phyloP scores from a whole-genome alignment of 768 basidiomycete species.

The Pisolithus sp. region DNA sequence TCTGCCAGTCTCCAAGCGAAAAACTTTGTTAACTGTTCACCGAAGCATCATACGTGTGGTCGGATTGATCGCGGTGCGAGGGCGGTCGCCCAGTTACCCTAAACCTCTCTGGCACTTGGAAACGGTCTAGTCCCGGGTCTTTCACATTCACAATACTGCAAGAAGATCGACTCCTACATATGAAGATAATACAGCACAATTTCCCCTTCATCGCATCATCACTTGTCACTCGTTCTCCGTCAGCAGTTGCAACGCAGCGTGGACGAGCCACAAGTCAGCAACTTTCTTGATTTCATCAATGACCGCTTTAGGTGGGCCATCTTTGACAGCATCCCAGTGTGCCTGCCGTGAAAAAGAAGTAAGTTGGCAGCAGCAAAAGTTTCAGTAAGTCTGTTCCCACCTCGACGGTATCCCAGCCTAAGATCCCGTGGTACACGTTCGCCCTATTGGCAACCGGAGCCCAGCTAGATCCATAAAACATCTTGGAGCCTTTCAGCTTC shows the following conservation, averaged over 20 bases:
- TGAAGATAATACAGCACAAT: neutral
- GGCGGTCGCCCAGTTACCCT: no score
- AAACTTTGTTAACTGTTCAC: neutral
- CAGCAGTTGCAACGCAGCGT: constrained; percentile 18
- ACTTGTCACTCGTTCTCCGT: neutral
- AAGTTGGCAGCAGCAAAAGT: neutral
- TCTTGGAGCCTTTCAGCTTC: constrained; percentile 13
- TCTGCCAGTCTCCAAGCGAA: neutral
- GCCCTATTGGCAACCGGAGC: constrained; percentile 14
- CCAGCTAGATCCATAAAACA: constrained; percentile 27
- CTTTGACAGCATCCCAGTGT: constrained; percentile 28
- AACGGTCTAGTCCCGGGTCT: neutral
- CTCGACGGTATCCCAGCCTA: constrained; percentile 34
- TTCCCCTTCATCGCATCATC: neutral
- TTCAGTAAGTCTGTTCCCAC: constrained; percentile 11
- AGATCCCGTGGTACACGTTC: constrained; percentile 21
- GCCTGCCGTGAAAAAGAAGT: constrained; percentile 16
- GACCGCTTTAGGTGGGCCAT: constrained; percentile 21
- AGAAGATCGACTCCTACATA: neutral
- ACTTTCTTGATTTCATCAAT: constrained; percentile 22
- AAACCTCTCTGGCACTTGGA: neutral
- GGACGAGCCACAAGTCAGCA: constrained; percentile 27
- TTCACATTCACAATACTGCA: neutral
- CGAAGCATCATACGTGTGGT: neutral
- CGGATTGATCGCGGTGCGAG: neutral